Percentiles rank a stretch among this genome's conserved stretches.
phyloP scores from a whole-genome alignment of 495 filamentous ascomycete species.

The Pyrenula massariospora region DNA sequence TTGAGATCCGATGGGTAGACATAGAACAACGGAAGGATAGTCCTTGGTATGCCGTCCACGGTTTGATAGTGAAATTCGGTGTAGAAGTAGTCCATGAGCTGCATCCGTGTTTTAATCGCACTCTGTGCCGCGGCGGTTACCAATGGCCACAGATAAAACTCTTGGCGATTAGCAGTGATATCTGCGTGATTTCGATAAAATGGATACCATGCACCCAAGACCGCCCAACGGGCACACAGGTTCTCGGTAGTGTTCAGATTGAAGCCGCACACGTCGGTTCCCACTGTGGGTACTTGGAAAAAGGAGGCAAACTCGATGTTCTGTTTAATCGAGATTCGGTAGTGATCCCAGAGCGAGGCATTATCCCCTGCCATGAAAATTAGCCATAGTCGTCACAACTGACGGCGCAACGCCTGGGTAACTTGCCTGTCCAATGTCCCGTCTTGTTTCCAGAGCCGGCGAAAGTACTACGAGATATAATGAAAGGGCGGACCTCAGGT shows the following conservation, averaged over 20 bases:
- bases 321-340: constrained; percentile 54
- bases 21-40: constrained; percentile 59
- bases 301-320: constrained; percentile 66
- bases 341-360: constrained; percentile 58
- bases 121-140: constrained; percentile 57
- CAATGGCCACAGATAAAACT: constrained; percentile 63
- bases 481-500: constrained; percentile 53
- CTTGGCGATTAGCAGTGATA: constrained; percentile 42
- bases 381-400: background rate
- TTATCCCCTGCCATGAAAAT: constrained; percentile 51
- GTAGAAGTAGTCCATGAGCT: constrained; percentile 73
- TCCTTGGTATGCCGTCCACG: constrained; percentile 47
- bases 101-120: constrained; percentile 65
- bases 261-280: constrained; percentile 75
- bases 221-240: constrained; percentile 79
- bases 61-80: constrained; percentile 57
- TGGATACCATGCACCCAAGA: constrained; percentile 63
- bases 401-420: constrained; percentile 4
- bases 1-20: constrained; percentile 56
- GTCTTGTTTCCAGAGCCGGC: constrained; percentile 66
- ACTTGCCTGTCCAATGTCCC: constrained; percentile 60
- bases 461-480: constrained; percentile 81
- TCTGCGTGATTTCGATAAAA: constrained; percentile 78
- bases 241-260: constrained; percentile 59
- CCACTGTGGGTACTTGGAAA: constrained; percentile 81